Conservation (phyloP, 2,329 filamentous ascomycete genomes). For the Diaporthe velutina region DNA sequence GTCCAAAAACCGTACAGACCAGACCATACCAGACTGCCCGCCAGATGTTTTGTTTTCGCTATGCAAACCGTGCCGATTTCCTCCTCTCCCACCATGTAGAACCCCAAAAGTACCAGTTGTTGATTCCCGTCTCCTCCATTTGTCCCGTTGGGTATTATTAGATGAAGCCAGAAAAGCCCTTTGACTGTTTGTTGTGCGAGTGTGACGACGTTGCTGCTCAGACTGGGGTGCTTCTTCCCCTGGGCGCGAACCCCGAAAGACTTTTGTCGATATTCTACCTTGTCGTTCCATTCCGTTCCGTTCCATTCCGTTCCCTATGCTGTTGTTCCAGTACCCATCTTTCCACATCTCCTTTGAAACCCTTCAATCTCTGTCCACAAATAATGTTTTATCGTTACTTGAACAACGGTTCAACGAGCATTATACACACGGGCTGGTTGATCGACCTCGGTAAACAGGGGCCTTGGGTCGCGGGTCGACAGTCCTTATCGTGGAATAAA, state of each 20-base stretch:
- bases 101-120: conserved; percentile 12
- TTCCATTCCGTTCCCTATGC: background rate
- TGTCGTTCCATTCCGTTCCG: background rate
- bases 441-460: background rate
- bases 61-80: conserved; percentile 35
- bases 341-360: background rate
- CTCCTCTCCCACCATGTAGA: conserved; percentile 28
- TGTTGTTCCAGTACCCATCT: background rate
- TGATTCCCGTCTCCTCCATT: conserved; percentile 18
- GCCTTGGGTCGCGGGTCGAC: background rate
- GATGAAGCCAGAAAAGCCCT: conserved; percentile 10
- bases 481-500: background rate
- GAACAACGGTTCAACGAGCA: background rate
- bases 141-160: conserved; percentile 27
- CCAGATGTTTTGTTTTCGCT: conserved; percentile 36
- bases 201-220: conserved; percentile 7
- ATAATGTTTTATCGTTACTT: background rate
- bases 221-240: background rate
- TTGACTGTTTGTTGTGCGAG: background rate
- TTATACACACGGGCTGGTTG: background rate
- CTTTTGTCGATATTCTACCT: conserved; percentile 22
- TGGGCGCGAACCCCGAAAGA: conserved; percentile 21
- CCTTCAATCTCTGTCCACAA: background rate
- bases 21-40: conserved; percentile 25
- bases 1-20: conserved; percentile 16